A percentile compares a stretch with the other conserved stretches of the same genome.
These are phyloP conservation scores for Alternaria dauci DNA, from an alignment of 2,329 filamentous ascomycete genomes.

Conservation along the genomic window DNA sequence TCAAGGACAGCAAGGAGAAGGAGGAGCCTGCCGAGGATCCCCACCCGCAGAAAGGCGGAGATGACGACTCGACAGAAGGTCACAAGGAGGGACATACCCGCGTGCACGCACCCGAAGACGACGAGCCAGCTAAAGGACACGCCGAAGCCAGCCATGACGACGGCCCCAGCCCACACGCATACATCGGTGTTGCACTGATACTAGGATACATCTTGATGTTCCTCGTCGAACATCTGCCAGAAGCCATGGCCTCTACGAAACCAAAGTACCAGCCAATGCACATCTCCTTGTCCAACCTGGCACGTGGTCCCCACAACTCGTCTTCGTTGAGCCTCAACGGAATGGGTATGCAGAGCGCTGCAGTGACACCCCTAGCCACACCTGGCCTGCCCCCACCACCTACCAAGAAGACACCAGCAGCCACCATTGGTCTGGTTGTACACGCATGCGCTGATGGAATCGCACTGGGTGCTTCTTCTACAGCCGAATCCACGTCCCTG, in stretches of 20 bases:
- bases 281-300: slow-evolving; percentile 86
- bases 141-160: slow-evolving; percentile 53
- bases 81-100: slow-evolving; percentile 50
- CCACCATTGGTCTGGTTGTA: slow-evolving; percentile 93
- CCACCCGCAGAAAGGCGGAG: slow-evolving; percentile 46
- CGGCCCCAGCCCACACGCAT: slow-evolving; percentile 66
- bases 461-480: slow-evolving; percentile 85
- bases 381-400: slow-evolving; percentile 47
- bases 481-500: slow-evolving; percentile 67
- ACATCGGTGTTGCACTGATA: slow-evolving; percentile 86
- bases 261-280: slow-evolving; percentile 75
- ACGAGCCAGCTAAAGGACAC: slow-evolving; percentile 56
- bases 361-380: slow-evolving; percentile 42
- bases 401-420: slow-evolving; percentile 45
- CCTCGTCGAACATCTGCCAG: slow-evolving; percentile 72
- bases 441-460: slow-evolving; percentile 96
- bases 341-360: slow-evolving; percentile 35
- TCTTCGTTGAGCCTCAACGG: slow-evolving; percentile 47
- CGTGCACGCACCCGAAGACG: slow-evolving; percentile 43
- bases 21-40: slow-evolving; percentile 30
- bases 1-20: slow-evolving; percentile 37
- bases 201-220: slow-evolving; percentile 97
- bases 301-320: slow-evolving; percentile 58
- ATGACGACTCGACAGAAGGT: slow-evolving; percentile 51
- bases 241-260: slow-evolving; percentile 59